phyloP scores from a whole-genome alignment of 202 grass and related monocot species.

The Zizania palustris region DNA sequence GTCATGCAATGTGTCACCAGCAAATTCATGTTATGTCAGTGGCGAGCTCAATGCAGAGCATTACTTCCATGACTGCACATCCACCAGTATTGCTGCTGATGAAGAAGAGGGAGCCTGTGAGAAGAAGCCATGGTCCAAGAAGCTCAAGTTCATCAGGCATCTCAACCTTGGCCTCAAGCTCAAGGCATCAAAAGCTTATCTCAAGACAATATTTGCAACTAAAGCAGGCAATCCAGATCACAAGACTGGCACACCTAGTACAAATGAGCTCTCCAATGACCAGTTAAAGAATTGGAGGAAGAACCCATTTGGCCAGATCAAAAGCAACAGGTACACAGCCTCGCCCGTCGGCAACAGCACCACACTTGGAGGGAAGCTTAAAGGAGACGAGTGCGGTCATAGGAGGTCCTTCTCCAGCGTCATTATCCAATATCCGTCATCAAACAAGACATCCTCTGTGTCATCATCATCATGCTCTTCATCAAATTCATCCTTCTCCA shows the following conservation, averaged over 20 bases:
- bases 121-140: slow-evolving; percentile 92
- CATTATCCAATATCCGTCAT: slow-evolving; percentile 63
- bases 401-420: slow-evolving; percentile 88
- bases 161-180: slow-evolving; percentile 81
- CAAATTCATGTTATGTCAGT: slow-evolving; percentile 78
- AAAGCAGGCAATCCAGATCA: slow-evolving; percentile 59
- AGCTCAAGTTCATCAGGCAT: slow-evolving; percentile 80
- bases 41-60: slow-evolving; percentile 75
- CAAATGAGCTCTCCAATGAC: slow-evolving; percentile 51
- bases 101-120: slow-evolving; percentile 35
- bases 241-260: slow-evolving; percentile 47
- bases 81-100: slow-evolving; percentile 29
- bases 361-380: slow-evolving; percentile 42
- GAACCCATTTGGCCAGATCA: slow-evolving; percentile 75
- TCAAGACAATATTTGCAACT: slow-evolving; percentile 82
- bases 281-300: slow-evolving; percentile 61
- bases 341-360: slow-evolving; percentile 49
- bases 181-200: slow-evolving; percentile 87
- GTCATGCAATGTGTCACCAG: slow-evolving; percentile 78
- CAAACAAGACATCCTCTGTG: slow-evolving; percentile 60
- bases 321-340: slow-evolving; percentile 62
- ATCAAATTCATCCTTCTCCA: slow-evolving; percentile 81
- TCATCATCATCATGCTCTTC: slow-evolving; percentile 79
- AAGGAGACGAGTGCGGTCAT: slow-evolving; percentile 60
- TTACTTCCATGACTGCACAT: slow-evolving; percentile 73